phyloP scores from a whole-genome alignment of 768 basidiomycete genomes.

The Amanita thiersii region DNA sequence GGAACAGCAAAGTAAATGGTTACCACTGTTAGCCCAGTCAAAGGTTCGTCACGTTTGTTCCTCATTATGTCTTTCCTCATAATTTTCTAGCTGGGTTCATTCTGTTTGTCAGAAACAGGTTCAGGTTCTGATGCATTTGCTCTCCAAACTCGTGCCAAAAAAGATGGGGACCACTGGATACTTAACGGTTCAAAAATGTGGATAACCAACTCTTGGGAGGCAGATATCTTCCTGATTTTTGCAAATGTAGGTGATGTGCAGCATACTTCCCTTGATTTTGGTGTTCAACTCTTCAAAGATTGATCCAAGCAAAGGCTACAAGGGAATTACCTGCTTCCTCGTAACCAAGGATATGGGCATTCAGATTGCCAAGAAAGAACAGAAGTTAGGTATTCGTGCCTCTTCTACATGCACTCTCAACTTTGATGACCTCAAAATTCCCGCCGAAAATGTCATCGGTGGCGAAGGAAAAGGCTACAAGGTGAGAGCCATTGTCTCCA shows the following conservation, averaged over 20 bases:
- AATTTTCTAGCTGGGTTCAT: slow-evolving; percentile 73
- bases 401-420: slow-evolving; percentile 92
- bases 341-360: slow-evolving; percentile 96
- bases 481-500: slow-evolving; percentile 20
- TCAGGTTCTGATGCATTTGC: slow-evolving; percentile 98
- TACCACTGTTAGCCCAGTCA: slow-evolving; percentile 72
- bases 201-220: slow-evolving; percentile 95
- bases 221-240: slow-evolving; percentile 88
- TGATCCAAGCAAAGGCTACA: slow-evolving; percentile 92
- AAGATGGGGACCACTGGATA: slow-evolving; percentile 79
- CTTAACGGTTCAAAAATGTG: slow-evolving; percentile 99
- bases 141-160: slow-evolving; percentile 85
- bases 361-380: slow-evolving; percentile 96
- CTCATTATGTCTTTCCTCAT: slow-evolving; percentile 2
- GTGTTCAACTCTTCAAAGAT: slow-evolving; percentile 28
- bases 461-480: slow-evolving; percentile 92
- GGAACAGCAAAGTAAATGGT: slow-evolving; percentile 81
- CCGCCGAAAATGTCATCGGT: slow-evolving; percentile 87
- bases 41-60: slow-evolving; percentile 40
- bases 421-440: slow-evolving; percentile 85
- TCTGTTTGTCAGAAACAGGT: slow-evolving; percentile 87
- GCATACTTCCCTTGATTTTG: not conserved
- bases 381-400: slow-evolving; percentile 95
- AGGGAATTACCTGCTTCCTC: slow-evolving; percentile 97
- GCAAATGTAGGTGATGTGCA: slow-evolving; percentile 67